Percentiles rank a stretch among this genome's conserved stretches.
These are phyloP conservation scores for Heliamphora exappendiculata DNA, from an alignment of 148 eudicot genomes.

Conservation along the genomic window DNA sequence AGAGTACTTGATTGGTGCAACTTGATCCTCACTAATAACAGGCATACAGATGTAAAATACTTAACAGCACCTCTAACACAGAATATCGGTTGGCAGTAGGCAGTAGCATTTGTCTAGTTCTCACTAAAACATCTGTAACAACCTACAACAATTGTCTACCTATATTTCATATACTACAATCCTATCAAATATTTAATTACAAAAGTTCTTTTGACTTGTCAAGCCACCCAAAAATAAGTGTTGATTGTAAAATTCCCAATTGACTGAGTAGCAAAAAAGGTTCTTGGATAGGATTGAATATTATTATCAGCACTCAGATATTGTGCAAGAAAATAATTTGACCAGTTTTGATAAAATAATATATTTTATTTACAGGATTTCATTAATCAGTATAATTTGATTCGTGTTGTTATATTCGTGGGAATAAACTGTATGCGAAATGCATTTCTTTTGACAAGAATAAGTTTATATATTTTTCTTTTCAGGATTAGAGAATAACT, in stretches of 20 bases:
- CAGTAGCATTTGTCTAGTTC: background rate
- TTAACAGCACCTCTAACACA: background rate
- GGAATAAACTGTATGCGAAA: background rate
- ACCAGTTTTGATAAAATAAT: background rate
- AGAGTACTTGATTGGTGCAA: background rate
- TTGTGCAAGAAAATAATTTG: background rate
- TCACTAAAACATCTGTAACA: background rate
- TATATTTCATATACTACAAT: background rate
- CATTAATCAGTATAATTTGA: too few species aligned
- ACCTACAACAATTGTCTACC: background rate
- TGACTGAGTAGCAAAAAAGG: background rate
- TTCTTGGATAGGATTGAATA: background rate
- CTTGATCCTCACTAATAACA: background rate
- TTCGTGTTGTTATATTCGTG: too few species aligned
- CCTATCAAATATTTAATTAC: background rate
- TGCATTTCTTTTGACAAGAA: background rate
- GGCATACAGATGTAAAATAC: background rate
- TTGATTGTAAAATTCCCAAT: background rate
- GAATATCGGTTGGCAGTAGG: background rate
- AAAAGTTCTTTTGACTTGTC: background rate
- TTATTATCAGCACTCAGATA: background rate
- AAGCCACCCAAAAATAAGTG: background rate
- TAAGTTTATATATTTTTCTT: background rate
- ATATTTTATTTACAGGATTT: background rate
- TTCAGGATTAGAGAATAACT: background rate